Evolutionary conservation across 2,329 filamentous ascomycete genomes (phyloP).

Genomic region (Aspergillus costaricaensis): DNA sequence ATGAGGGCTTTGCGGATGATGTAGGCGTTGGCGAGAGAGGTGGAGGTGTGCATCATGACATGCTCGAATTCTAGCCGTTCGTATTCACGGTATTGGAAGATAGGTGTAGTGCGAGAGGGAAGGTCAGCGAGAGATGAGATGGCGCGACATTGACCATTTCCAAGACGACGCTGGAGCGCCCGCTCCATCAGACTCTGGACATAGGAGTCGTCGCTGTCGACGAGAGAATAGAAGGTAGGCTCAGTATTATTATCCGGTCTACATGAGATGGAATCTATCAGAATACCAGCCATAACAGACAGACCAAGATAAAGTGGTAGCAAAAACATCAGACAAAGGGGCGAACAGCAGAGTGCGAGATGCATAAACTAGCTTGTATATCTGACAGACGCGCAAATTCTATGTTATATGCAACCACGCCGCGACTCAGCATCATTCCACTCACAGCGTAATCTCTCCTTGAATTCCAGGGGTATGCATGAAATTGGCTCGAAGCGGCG

Average conservation of each 20-base stretch:
- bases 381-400: conserved; percentile 25
- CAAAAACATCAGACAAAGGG: conserved; percentile 3
- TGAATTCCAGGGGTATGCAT: conserved; percentile 70
- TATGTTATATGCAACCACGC: conserved; percentile 28
- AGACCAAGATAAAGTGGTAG: conserved; percentile 9
- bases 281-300: conserved; percentile 26
- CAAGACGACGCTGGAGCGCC: conserved; percentile 67
- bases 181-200: conserved; percentile 81
- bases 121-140: conserved; percentile 55
- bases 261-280: conserved; percentile 37
- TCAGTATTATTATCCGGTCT: conserved; percentile 38
- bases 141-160: conserved; percentile 56
- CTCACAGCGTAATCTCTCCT: conserved; percentile 81
- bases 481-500: conserved; percentile 89
- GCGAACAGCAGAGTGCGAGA: conserved; percentile 18
- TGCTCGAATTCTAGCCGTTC: conserved; percentile 84
- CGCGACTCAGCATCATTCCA: conserved; percentile 39
- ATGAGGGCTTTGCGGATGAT: conserved; percentile 95
- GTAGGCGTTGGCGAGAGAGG: conserved; percentile 80
- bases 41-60: conserved; percentile 61
- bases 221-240: conserved; percentile 64
- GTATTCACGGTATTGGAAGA: conserved; percentile 83
- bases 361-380: conserved; percentile 31
- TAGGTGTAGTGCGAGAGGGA: conserved; percentile 47
- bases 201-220: conserved; percentile 85